Evolutionary conservation across 345 rosid species (phyloP), one percentile per base, ranked within the genome.

Genomic region (Corchorus capsularis): DNA sequence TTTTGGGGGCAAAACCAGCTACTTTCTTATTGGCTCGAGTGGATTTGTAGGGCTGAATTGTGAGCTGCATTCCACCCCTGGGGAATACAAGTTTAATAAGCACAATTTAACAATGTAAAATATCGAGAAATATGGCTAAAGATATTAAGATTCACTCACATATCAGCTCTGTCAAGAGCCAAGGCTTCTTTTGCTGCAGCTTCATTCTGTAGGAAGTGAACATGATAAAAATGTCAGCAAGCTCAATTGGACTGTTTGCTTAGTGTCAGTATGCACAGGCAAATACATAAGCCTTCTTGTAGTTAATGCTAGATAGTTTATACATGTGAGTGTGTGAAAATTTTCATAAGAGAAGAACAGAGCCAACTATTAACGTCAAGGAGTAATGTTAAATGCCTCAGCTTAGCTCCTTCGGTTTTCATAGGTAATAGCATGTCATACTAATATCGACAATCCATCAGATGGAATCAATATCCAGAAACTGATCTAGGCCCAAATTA

Each of bases 21-120:
- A 75, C 77, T 68, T 80, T 83, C 62, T 75, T 84, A 34, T 54
- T 80, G 74, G 77, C 69, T 67, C 82, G 88, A 65, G 87, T 80
- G 68, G 85, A 79, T 78, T 86, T 88, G 83, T 86, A 92, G 35
- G 89, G 94, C 81, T 89, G 96, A 74, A 92, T 90, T 78, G 96
- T 96, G 77, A 96, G 86, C 84, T 66, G 91, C 76, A 92, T 84
- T 69, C 96, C 97, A 13, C 92, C 94, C 98, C 99, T 96, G 82
- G 77, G 66, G 77, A 53, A 66, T 55, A 74, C 66, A 78, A 75
- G 37, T 79, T 77, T n/a, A 11, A 73, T 55, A 60, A 82, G 69
- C 73, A 64, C 22, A 27, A 55, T 34, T 47, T 8, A 34, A 32
- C 62, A 71, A 68, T 7, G 12, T 11, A 69, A 27, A 80, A 74